Evolutionary conservation across 257 asterid species (phyloP).

Genomic region (Solanum lycopersicoides): DNA sequence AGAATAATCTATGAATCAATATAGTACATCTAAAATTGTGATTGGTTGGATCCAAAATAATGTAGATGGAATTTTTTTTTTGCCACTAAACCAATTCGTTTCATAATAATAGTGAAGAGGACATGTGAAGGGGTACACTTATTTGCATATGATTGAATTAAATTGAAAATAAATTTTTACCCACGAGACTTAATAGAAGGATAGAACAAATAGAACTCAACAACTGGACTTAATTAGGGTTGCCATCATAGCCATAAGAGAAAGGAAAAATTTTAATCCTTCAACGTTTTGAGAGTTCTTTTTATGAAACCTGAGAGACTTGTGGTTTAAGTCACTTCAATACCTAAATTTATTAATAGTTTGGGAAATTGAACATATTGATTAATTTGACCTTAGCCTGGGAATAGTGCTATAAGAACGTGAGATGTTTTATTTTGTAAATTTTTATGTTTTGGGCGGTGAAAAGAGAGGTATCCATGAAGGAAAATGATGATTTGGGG

Average conservation of each 20-base stretch:
- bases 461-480: not conserved
- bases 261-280: not conserved
- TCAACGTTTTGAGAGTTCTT: not conserved
- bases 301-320: not conserved
- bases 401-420: conserved; percentile 7
- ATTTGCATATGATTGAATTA: not conserved
- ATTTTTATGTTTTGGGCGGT: not conserved
- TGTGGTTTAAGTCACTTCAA: not conserved
- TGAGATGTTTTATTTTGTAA: not conserved
- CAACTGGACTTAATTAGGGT: not conserved
- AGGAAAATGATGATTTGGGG: not conserved
- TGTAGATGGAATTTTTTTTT: not conserved
- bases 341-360: not conserved
- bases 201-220: not conserved
- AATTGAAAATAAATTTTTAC: not conserved
- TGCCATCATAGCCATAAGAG: not conserved
- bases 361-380: conserved; percentile 4
- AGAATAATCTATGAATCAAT: not conserved
- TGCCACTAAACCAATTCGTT: not conserved
- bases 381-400: conserved; percentile 17
- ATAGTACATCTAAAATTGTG: conserved; percentile 2
- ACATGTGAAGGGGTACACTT: not conserved
- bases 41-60: conserved; percentile 4
- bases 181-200: not conserved
- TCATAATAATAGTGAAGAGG: not conserved